Evolutionary conservation across 768 basidiomycete genomes (phyloP), one percentile per base, ranked within the genome.

Genomic region (Tylopilus vinaceipallidus): DNA sequence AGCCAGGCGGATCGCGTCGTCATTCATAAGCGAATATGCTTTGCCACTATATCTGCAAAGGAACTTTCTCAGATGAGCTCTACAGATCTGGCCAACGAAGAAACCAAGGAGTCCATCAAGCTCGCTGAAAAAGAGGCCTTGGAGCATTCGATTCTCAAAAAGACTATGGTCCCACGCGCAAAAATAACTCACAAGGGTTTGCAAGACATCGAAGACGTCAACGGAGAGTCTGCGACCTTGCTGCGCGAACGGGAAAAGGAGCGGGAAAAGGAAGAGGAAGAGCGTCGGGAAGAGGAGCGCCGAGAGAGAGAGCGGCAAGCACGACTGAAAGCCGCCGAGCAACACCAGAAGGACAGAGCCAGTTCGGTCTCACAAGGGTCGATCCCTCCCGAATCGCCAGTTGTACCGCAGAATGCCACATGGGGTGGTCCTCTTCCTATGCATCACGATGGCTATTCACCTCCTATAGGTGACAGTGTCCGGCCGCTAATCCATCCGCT

Each of bases 101-200:
- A 93, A 68, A 82, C 80, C 49, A 84, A 91, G 64, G 79, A 87
- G 63, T 84, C 86, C 45, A 93, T 92, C 63, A 87, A 83, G 64
- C 80, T 81, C 41, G 86, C 88, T 20, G 87, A 92, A 65, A 78
- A 89, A 61, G 89, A 90, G 70, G 82, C 89, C 2, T 71, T 95
- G 59, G 86, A 83, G 64, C 84, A 92, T 66, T 91, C 91, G 8
- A 94, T 95, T 57, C 72, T 94, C 52, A 79, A 82, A 63, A 88
- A 86, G 68, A 75, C 80, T 9, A 72, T 74, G 9, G 76, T 80
- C 20, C 74, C 78, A 29, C 77, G 81, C 30, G 88, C 91, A 46
- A 95, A 94, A 68, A 87, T 92, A 53, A 95, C 92, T 23, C 92
- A 94, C 75, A 95, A 95, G 70, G 92, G 92, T 45, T 71, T 94